phyloP scores from a whole-genome alignment of 495 filamentous ascomycete genomes.

The Pseudoneurospora amorphoporcata region DNA sequence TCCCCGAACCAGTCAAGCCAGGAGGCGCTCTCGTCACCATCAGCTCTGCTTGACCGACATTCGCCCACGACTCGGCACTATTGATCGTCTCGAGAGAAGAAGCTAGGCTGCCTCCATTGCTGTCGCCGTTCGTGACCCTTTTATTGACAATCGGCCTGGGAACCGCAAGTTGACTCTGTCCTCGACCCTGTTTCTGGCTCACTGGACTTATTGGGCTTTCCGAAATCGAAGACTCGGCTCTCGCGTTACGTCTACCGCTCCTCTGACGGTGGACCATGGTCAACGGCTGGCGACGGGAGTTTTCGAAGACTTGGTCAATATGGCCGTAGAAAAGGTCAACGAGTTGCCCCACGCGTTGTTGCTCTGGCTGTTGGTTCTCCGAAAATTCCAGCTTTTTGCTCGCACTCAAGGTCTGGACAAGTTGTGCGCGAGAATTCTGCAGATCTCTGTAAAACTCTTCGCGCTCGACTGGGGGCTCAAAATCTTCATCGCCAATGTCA shows the following conservation, averaged over 20 bases:
- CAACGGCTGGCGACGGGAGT: background rate
- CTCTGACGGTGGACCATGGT: background rate
- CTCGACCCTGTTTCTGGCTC: background rate
- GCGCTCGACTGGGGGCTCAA: constrained; percentile 20
- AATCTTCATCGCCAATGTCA: constrained; percentile 3
- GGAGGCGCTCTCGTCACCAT: background rate
- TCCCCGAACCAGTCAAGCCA: background rate
- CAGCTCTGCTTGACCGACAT: background rate
- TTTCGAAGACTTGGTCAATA: constrained; percentile 2
- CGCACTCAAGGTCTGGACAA: background rate
- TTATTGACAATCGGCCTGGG: background rate
- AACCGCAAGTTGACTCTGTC: background rate
- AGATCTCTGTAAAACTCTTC: constrained; percentile 20
- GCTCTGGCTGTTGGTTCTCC: background rate
- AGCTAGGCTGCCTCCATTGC: constrained; percentile 3
- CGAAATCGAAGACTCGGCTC: background rate
- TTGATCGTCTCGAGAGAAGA: constrained; percentile 4
- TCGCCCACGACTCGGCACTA: constrained; percentile 4
- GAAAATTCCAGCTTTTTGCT: background rate
- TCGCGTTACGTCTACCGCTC: background rate
- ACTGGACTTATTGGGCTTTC: background rate
- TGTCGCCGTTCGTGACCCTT: background rate
- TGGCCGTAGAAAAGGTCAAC: constrained; percentile 1
- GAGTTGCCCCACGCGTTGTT: background rate
- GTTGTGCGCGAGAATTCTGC: background rate